Evolutionary conservation across 768 basidiomycete species (phyloP).

Genomic region (Trametes cinnabarina): DNA sequence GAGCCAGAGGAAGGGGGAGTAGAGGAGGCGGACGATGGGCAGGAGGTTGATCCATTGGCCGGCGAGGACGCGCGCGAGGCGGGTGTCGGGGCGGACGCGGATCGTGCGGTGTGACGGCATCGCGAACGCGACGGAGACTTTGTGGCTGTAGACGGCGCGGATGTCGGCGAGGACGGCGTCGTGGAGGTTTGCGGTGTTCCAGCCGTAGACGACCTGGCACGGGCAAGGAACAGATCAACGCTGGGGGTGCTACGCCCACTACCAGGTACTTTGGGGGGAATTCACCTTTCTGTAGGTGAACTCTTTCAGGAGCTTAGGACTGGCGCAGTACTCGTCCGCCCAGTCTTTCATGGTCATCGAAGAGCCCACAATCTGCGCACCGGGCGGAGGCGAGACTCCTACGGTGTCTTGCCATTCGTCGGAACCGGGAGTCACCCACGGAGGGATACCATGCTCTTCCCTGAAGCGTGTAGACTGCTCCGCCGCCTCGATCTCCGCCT

Average conservation of each 20-base stretch:
- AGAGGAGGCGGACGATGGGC: slow-evolving; percentile 65
- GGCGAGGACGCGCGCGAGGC: slow-evolving; percentile 63
- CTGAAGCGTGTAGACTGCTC: slow-evolving; percentile 47
- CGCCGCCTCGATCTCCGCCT: slow-evolving; percentile 42
- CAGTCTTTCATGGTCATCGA: slow-evolving; percentile 68
- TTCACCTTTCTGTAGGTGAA: slow-evolving; percentile 70
- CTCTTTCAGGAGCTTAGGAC: slow-evolving; percentile 70
- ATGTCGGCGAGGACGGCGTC: slow-evolving; percentile 39
- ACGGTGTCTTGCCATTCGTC: slow-evolving; percentile 1
- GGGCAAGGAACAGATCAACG: too few species aligned
- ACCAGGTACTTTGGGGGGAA: slow-evolving; percentile 1
- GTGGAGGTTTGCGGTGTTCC: slow-evolving; percentile 45
- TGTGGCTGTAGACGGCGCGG: slow-evolving; percentile 36
- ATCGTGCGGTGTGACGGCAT: slow-evolving; percentile 47
- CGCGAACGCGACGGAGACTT: slow-evolving; percentile 50
- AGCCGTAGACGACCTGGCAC: slow-evolving; percentile 54
- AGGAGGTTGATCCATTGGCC: slow-evolving; percentile 71
- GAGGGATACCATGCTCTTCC: slow-evolving; percentile 47
- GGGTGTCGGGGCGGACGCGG: slow-evolving; percentile 65
- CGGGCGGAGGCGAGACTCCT: neutral
- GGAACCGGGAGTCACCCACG: slow-evolving; percentile 38
- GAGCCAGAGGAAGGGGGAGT: slow-evolving; percentile 80
- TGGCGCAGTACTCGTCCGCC: slow-evolving; percentile 81
- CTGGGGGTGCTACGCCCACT: slow-evolving; percentile 33
- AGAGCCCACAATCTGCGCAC: slow-evolving; percentile 40